These are phyloP conservation scores for Myxozyma monticola DNA, from an alignment of 805 yeast genomes.

Conservation along the genomic window DNA sequence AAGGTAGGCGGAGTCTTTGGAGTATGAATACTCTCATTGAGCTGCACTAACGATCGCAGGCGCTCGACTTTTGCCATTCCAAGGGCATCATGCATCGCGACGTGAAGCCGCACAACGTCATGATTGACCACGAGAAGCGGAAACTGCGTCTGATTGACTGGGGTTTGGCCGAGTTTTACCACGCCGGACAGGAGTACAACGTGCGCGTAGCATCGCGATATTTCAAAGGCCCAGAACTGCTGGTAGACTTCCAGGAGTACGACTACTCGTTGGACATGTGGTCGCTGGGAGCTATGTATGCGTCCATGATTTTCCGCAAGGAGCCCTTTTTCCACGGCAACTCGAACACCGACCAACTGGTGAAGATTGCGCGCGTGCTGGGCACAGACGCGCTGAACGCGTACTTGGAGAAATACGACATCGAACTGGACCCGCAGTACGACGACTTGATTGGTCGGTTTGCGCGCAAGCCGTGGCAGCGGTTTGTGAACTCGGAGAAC, in stretches of 20 bases:
- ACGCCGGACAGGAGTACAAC: constrained; percentile 83
- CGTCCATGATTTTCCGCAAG: constrained; percentile 83
- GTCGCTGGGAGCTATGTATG: constrained; percentile 93
- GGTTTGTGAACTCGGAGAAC: constrained; percentile 71
- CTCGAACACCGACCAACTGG: constrained; percentile 86
- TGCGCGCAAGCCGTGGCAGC: constrained; percentile 82
- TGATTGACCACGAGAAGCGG: constrained; percentile 79
- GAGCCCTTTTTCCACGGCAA: constrained; percentile 93
- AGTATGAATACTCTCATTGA: too few species aligned
- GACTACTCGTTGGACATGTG: constrained; percentile 91
- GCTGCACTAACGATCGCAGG: constrained; percentile 42
- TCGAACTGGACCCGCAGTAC: constrained; percentile 71
- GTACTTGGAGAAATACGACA: constrained; percentile 69
- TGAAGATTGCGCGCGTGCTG: constrained; percentile 81
- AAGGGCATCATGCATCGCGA: constrained; percentile 97
- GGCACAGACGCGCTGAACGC: constrained; percentile 78
- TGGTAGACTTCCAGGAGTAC: constrained; percentile 81
- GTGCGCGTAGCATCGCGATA: constrained; percentile 92
- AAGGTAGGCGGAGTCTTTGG: constrained; percentile 33
- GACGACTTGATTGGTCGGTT: constrained; percentile 70
- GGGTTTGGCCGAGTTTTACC: constrained; percentile 95
- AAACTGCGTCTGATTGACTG: constrained; percentile 82
- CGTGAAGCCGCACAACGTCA: constrained; percentile 92
- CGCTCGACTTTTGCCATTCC: constrained; percentile 86
- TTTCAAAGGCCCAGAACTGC: constrained; percentile 89